Evolutionary conservation across 306 rosid genomes (phyloP), one percentile per base, ranked within the genome.

Genomic region (Benincasa hispida): DNA sequence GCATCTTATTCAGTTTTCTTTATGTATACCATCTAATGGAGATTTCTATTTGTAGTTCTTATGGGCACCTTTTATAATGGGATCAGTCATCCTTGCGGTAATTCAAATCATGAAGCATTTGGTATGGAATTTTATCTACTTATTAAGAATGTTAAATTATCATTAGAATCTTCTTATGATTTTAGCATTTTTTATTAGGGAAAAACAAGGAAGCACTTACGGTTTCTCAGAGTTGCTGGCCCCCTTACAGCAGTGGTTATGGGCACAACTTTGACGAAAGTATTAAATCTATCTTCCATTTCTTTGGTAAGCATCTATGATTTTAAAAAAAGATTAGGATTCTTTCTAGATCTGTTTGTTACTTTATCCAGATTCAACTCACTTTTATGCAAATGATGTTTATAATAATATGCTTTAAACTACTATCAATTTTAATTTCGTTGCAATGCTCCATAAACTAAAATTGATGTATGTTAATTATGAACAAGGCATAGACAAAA

Each of bases 41-140:
- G 18, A 27, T 59, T 21, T 55, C 15, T 77, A 82, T 86, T 82
- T 89, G 82, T 79, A 94, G 98, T 94, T 94, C 82, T 83, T 78
- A 22, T 94, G 98, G 98, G 95, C 88, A 18, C 98, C 98, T 78
- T 94, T 94, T 84, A 84, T 90, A 79, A 87, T 90, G 98, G 98
- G 98, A 84, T 91, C 93, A 15, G n/a, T 81, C 74, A 84, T 86
- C 77, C 95, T 94, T 78, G 85, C 87, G 5, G 83, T 91, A 82
- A 89, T 94, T 65, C 85, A 90, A 78, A 79, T 80, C 81, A 94
- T 94, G 98, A 94, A 94, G 81, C 94, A 94, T 79, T 84, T 94
- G 93, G 98, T 94, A 94, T 79, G 87, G 69, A 77, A 48, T 59
- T 37, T 74, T 55, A 72, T 82, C 74, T 80, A 55, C 68, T 56